Conservation (phyloP, 2,329 filamentous ascomycete genomes). For the Thelonectria olida region DNA sequence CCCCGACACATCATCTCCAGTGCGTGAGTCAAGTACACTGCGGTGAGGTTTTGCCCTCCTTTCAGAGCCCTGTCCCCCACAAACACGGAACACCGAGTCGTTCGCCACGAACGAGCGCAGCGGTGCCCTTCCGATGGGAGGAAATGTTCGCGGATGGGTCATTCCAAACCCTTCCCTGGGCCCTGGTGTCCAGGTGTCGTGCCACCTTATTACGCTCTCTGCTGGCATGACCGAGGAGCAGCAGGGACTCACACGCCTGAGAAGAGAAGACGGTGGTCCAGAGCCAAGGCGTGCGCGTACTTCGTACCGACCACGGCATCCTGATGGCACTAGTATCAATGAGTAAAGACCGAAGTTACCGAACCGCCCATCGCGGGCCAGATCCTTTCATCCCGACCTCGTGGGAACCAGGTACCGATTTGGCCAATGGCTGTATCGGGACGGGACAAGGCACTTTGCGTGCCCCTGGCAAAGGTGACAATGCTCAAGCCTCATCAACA, state of each 20-base stretch:
- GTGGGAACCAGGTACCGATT: slow-evolving; percentile 1
- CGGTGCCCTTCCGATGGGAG: slow-evolving; percentile 10
- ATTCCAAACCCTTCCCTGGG: not conserved
- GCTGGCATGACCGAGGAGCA: slow-evolving; percentile 7
- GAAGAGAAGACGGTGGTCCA: not conserved
- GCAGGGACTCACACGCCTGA: not conserved
- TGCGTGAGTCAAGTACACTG: not conserved
- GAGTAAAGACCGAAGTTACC: slow-evolving; percentile 16
- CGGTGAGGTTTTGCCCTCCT: not conserved
- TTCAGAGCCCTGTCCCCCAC: no score
- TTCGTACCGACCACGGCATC: no score
- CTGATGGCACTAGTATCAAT: slow-evolving; percentile 14
- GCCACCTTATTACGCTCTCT: slow-evolving; percentile 11
- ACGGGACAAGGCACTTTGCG: slow-evolving; percentile 4
- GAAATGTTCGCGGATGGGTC: slow-evolving; percentile 1
- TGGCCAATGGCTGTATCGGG: slow-evolving; percentile 9
- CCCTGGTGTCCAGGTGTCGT: slow-evolving; percentile 17
- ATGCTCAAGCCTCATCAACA: slow-evolving; percentile 3
- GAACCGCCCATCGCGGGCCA: slow-evolving; percentile 20
- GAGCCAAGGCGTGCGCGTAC: not conserved
- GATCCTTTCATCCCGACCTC: slow-evolving; percentile 15
- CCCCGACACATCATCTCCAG: slow-evolving; percentile 11
- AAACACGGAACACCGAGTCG: slow-evolving; percentile 5
- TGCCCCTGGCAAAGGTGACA: not conserved
- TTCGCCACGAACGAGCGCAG: slow-evolving; percentile 15